Base-by-base conservation (phyloP, 2,329 filamentous ascomycete genomes). In the Alternaria incomplexa region DNA sequence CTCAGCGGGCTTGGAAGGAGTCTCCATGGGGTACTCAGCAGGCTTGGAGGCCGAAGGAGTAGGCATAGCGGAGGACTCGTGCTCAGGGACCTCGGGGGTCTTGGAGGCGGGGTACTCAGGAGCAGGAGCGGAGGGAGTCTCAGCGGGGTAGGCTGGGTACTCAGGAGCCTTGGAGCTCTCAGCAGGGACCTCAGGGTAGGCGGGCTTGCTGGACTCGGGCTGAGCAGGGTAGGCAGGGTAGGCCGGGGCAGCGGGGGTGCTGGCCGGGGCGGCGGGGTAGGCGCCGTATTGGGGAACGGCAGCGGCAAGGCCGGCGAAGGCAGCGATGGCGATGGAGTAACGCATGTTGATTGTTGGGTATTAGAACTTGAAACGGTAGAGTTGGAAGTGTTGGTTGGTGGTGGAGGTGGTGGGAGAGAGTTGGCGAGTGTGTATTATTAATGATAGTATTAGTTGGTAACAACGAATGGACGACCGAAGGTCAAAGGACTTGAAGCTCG, bases 381-480 rank as follows among this genome's bases (percentile, higher is more conserved):
- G 64, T 68, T 63, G 70, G 62, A 64, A 63, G 67, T 62, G 63
- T 36, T 46, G 56, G 32, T 47, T 55, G 50, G 28, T 55, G 54
- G 26, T 52, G 8, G 55, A 52, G 66, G 68, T 65, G 62, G 66
- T 63, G 51, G 63, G 48, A 58, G 60, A 62, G 62, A 61, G 61
- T 53, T 69, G 48, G 63, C 58, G 68, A 62, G 63, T 58, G 61
- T 66, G 67, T 68, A 70, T 65, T 73, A 76, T 79, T 80, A 79
- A 79, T 63, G 78, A 80, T 70, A 73, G 77, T 79, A 78, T 73
- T 77, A 78, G 76, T 77, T 78, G 76, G 71, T 73, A 72, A 72
- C 73, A 79, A 79, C 75, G 78, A 80, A 71, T 80, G 78, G 78
- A 80, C 78, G 77, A 80, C 77, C 77, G 76, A 75, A 77, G 73